Conservation (phyloP, 2,329 filamentous ascomycete genomes). For the Cladorrhinum sp. region DNA sequence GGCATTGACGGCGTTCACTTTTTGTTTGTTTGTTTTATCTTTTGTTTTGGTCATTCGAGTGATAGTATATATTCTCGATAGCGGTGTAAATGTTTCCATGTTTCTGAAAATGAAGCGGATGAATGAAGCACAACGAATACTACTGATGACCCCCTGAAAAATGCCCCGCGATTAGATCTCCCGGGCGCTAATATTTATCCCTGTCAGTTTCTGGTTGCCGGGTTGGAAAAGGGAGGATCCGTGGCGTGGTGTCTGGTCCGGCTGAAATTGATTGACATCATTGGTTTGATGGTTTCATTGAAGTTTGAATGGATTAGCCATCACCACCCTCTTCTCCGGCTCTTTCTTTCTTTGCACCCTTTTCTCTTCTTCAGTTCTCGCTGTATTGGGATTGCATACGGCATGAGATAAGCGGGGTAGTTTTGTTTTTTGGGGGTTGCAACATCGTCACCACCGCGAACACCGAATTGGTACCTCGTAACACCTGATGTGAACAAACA, state of each 20-base stretch:
- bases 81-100: background rate
- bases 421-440: too few relatives aligned
- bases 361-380: background rate
- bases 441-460: too few relatives aligned
- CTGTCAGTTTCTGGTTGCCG: slow-evolving; percentile 6
- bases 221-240: background rate
- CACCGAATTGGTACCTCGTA: too few relatives aligned
- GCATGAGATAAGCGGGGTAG: too few relatives aligned
- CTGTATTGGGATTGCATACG: too few relatives aligned
- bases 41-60: too few relatives aligned
- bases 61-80: background rate
- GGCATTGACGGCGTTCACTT: slow-evolving; percentile 22
- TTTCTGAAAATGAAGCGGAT: too few relatives aligned
- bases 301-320: background rate
- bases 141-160: background rate
- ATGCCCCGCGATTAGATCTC: background rate
- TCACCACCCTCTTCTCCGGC: too few relatives aligned
- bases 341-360: too few relatives aligned
- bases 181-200: background rate
- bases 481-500: too few relatives aligned
- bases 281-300: slow-evolving; percentile 1
- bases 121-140: too few relatives aligned
- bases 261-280: slow-evolving; percentile 5
- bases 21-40: slow-evolving; percentile 11
- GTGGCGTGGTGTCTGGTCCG: background rate